Percentiles rank a stretch among this genome's conserved stretches.
Evolutionary conservation across 2,329 filamentous ascomycete genomes (phyloP).

Genomic region (Alternaria solani): DNA sequence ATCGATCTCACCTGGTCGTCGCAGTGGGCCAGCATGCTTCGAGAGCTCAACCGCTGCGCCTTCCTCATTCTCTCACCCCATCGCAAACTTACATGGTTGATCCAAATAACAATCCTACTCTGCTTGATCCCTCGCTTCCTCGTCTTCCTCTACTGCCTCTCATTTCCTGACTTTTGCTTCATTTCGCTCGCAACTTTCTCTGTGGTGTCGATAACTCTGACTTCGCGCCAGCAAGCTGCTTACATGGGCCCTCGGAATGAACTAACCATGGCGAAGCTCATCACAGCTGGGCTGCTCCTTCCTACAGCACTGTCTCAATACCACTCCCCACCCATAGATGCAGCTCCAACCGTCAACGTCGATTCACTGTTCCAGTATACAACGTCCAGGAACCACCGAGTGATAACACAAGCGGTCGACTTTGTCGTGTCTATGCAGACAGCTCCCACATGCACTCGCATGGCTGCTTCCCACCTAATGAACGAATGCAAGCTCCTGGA

Average conservation of each 20-base stretch:
- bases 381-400: conserved; percentile 31
- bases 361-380: conserved; percentile 33
- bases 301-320: conserved; percentile 14
- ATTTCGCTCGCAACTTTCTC: not conserved
- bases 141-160: conserved; percentile 2
- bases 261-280: not conserved
- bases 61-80: conserved; percentile 20
- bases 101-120: not conserved
- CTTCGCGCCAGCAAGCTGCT: not conserved
- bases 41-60: not conserved
- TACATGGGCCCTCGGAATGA: not conserved
- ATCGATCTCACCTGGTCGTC: conserved; percentile 25
- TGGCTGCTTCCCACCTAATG: conserved; percentile 62
- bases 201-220: not conserved
- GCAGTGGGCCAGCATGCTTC: conserved; percentile 11
- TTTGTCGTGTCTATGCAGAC: conserved; percentile 35
- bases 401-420: conserved; percentile 35
- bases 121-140: not conserved
- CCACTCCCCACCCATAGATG: conserved; percentile 26
- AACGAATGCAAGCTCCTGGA: conserved; percentile 62
- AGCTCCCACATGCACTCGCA: conserved; percentile 57
- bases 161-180: not conserved
- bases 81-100: not conserved
- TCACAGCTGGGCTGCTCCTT: not conserved
- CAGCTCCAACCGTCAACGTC: conserved; percentile 24